Conservation (phyloP, 2,329 filamentous ascomycete genomes). For the Lecanicillium sp. region DNA sequence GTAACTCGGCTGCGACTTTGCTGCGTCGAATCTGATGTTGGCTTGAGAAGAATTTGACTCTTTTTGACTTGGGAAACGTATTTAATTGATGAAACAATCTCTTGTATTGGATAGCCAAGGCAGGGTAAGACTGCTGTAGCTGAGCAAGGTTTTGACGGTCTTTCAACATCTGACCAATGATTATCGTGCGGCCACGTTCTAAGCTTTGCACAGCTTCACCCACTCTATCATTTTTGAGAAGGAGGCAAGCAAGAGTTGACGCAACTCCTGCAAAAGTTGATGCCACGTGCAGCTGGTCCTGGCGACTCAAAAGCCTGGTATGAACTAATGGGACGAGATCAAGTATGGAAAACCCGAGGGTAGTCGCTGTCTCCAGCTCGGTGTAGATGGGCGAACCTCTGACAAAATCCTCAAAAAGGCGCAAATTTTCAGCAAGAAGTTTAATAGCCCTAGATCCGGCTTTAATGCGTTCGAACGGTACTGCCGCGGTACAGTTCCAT, state of each 20-base stretch:
- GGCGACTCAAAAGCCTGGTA: conserved; percentile 5
- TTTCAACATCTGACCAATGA: conserved; percentile 7
- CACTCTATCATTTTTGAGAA: conserved; percentile 1
- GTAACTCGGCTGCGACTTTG: neutral
- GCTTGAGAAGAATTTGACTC: no score
- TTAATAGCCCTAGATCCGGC: conserved; percentile 6
- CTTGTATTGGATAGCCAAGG: conserved; percentile 4
- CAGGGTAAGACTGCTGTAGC: conserved; percentile 2
- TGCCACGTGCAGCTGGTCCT: conserved; percentile 9
- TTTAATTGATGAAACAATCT: conserved; percentile 7
- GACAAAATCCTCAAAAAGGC: no score
- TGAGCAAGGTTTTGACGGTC: conserved; percentile 5
- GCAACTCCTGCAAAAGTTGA: conserved; percentile 9
- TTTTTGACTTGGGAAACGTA: neutral
- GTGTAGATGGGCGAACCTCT: no score
- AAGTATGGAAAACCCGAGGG: conserved; percentile 4
- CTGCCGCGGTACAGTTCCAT: conserved; percentile 6
- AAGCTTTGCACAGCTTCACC: conserved; percentile 6
- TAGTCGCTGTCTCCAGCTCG: no score
- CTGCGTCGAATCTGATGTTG: no score
- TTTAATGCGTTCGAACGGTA: conserved; percentile 7
- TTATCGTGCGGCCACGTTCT: conserved; percentile 7
- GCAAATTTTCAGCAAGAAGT: conserved; percentile 3
- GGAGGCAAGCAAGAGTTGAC: conserved; percentile 4
- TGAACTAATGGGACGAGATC: conserved; percentile 9